Evolutionary conservation across 1,284 basidiomycete species (phyloP).

Genomic region (Rhodotorula sp.): DNA sequence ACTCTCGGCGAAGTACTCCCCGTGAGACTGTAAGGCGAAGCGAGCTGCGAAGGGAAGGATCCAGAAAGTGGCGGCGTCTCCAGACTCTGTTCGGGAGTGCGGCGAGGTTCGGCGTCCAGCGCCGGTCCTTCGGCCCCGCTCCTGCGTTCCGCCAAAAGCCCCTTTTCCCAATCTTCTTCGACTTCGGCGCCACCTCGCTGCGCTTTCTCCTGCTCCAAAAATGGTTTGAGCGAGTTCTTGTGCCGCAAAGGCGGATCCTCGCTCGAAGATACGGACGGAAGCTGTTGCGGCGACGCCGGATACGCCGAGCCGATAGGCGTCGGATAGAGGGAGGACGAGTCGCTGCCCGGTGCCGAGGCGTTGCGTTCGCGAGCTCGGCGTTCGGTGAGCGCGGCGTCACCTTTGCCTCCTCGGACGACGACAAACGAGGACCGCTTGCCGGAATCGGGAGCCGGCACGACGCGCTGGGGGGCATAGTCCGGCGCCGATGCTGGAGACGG

Average conservation of each 20-base stretch:
- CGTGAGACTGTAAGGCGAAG: constrained; percentile 7
- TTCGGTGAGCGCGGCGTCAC: constrained; percentile 34
- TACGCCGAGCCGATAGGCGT: neutral
- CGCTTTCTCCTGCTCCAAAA: constrained; percentile 36
- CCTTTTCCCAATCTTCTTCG: constrained; percentile 40
- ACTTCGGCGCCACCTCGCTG: constrained; percentile 13
- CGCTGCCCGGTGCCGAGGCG: neutral
- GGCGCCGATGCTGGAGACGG: neutral
- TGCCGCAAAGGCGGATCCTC: constrained; percentile 21
- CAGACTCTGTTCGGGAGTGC: constrained; percentile 16
- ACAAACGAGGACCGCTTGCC: constrained; percentile 35
- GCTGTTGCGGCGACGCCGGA: neutral
- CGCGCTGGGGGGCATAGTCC: neutral
- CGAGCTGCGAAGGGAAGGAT: constrained; percentile 20
- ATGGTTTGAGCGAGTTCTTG: constrained; percentile 39
- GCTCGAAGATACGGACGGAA: neutral
- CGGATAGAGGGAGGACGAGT: neutral
- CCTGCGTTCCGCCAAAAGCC: constrained; percentile 32
- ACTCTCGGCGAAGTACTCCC: constrained; percentile 14
- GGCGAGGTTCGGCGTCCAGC: neutral
- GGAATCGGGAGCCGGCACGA: neutral
- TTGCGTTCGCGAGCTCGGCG: constrained; percentile 13
- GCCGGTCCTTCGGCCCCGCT: constrained; percentile 25
- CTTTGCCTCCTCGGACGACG: constrained; percentile 37
- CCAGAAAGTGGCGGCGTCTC: constrained; percentile 29